Conservation (phyloP, 306 rosid genomes). For the Vicia faba region DNA sequence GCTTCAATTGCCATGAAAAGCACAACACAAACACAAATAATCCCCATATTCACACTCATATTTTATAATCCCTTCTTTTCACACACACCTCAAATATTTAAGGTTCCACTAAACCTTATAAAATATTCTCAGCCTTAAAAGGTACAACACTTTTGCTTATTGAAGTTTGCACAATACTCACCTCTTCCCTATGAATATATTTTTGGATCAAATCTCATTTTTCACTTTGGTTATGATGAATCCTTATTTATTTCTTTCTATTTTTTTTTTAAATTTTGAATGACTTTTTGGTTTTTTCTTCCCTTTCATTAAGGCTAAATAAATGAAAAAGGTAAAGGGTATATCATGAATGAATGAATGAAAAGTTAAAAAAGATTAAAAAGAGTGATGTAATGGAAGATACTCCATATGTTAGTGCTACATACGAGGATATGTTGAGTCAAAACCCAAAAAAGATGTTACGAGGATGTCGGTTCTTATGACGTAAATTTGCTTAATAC, state of each 20-base stretch:
- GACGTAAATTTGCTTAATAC: background rate
- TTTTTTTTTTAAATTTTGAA: background rate
- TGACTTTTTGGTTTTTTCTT: background rate
- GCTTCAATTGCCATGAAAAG: conserved; percentile 12
- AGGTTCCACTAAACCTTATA: background rate
- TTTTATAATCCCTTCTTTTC: background rate
- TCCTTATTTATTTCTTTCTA: no score
- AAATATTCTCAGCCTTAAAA: no score
- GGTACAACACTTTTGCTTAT: no score
- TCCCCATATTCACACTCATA: conserved; percentile 35
- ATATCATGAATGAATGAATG: no score
- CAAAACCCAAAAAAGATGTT: background rate
- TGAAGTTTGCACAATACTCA: no score
- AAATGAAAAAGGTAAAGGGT: background rate
- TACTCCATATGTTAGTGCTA: background rate
- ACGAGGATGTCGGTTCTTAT: background rate
- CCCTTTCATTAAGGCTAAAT: background rate
- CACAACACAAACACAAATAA: conserved; percentile 21
- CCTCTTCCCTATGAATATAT: background rate
- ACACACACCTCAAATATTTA: background rate
- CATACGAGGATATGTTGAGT: background rate
- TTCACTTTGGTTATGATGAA: no score
- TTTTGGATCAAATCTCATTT: background rate
- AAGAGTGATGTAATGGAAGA: background rate
- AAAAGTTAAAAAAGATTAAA: background rate